Conservation (phyloP, 805 yeast species). For the Ogataea minuta region DNA sequence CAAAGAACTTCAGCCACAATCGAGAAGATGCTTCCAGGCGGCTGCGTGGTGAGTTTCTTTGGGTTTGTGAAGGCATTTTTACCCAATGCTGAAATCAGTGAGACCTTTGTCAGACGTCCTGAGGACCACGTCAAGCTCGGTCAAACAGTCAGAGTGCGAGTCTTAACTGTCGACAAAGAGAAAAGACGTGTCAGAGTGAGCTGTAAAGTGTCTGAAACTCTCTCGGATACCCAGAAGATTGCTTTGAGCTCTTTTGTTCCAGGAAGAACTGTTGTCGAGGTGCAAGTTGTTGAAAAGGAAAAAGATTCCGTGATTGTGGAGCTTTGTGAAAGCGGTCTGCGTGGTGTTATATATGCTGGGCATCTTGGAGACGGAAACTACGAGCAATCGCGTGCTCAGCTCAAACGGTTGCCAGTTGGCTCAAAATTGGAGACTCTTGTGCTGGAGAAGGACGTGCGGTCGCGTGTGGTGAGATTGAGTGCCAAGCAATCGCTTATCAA, state of each 20-base stretch:
- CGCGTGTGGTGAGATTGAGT: conserved; percentile 60
- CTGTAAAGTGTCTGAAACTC: conserved; percentile 61
- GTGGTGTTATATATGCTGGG: conserved; percentile 72
- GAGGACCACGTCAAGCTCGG: conserved; percentile 77
- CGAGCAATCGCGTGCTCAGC: conserved; percentile 65
- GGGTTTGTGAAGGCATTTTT: conserved; percentile 75
- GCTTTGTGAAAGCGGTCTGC: conserved; percentile 46
- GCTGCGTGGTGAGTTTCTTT: conserved; percentile 82
- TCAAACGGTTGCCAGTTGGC: conserved; percentile 66
- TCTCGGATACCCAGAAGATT: conserved; percentile 46
- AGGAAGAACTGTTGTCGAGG: conserved; percentile 64
- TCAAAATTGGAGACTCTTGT: conserved; percentile 56
- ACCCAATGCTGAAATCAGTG: conserved; percentile 87
- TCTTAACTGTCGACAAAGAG: conserved; percentile 55
- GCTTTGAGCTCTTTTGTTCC: conserved; percentile 47
- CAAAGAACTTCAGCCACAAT: conserved; percentile 70
- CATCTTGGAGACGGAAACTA: conserved; percentile 75
- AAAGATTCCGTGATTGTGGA: conserved; percentile 73
- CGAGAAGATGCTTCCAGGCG: conserved; percentile 65
- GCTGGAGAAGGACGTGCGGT: conserved; percentile 61
- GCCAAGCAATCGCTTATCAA: conserved; percentile 64
- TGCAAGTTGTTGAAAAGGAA: conserved; percentile 66
- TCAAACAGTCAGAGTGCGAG: conserved; percentile 75
- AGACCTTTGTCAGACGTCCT: conserved; percentile 76
- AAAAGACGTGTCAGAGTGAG: conserved; percentile 63